phyloP scores from a whole-genome alignment of 73 alveolate species.

The Tetrahymena malaccensis region DNA sequence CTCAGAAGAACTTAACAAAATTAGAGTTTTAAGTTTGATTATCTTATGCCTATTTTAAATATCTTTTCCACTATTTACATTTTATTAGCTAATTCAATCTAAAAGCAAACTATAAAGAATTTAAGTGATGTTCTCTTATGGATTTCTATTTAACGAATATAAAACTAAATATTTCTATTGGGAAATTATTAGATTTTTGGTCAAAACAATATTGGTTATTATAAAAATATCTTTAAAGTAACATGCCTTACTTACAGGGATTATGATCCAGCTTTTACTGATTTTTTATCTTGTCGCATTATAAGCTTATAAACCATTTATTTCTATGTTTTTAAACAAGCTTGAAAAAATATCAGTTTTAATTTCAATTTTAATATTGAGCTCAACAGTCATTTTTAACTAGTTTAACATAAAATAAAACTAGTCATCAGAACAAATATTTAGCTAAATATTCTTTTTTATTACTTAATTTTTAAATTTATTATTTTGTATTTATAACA shows the following conservation, averaged over 20 bases:
- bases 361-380: background rate
- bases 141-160: background rate
- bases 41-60: background rate
- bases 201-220: no score
- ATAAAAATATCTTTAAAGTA: background rate
- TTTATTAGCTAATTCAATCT: no score
- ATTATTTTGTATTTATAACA: no score
- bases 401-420: no score
- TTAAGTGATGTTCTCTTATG: background rate
- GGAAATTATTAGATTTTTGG: background rate
- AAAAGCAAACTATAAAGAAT: no score
- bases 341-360: background rate
- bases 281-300: background rate
- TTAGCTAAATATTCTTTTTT: no score
- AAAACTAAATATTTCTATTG: no score
- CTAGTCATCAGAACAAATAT: no score
- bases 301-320: background rate
- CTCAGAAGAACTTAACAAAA: background rate
- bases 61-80: background rate
- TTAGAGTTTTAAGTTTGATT: background rate
- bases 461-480: no score
- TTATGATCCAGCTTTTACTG: background rate
- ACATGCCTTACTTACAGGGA: background rate
- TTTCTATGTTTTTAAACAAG: background rate
- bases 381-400: background rate